phyloP scores from a whole-genome alignment of 352 stramenopile species.

The Globisporangium cederbergense region DNA sequence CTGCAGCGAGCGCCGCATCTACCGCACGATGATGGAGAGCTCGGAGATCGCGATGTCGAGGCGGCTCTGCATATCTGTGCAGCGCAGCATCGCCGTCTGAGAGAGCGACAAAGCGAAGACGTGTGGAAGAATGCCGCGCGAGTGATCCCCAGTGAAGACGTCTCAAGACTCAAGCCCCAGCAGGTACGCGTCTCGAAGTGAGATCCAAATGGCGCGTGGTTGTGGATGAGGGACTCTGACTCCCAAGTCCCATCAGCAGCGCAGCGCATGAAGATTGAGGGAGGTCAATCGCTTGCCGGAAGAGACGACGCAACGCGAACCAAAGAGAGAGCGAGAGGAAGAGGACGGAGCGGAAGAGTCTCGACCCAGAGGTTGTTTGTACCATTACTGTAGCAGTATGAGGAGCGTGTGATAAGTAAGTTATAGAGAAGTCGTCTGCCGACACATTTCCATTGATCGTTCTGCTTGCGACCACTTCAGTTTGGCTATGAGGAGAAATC shows the following conservation, averaged over 20 bases:
- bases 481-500: no score
- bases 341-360: background rate
- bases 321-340: background rate
- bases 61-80: conserved; percentile 19
- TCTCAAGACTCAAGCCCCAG: no score
- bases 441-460: no score
- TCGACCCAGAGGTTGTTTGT: background rate
- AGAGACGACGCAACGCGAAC: background rate
- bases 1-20: conserved; percentile 49
- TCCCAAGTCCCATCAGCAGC: no score
- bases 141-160: background rate
- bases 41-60: conserved; percentile 51
- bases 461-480: no score
- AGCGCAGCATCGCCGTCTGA: conserved; percentile 10
- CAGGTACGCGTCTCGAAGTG: no score
- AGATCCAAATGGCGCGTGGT: no score
- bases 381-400: background rate
- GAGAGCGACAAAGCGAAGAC: background rate
- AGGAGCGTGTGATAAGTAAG: background rate
- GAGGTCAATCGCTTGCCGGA: no score
- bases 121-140: no score
- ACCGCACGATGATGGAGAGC: conserved; percentile 53
- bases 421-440: background rate
- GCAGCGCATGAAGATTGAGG: background rate
- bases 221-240: no score